Evolutionary conservation across 257 asterid species (phyloP), one percentile per base, ranked within the genome.

Genomic region (Echium plantagineum): DNA sequence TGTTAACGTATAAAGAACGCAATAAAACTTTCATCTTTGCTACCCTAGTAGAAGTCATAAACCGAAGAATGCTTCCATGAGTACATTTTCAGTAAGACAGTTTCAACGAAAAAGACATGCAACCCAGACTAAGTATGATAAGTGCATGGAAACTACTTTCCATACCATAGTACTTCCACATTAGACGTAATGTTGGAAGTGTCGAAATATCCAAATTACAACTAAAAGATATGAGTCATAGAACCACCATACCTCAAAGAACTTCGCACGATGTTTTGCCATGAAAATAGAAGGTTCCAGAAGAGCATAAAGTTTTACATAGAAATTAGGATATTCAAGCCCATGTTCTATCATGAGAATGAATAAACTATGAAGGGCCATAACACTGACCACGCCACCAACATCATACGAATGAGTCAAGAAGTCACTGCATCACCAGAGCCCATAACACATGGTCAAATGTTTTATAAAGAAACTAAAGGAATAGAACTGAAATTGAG

Each of bases 321-420:
- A 91, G 80, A 91, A 91, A 77, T 91, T 78, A 69, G 95, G 94
- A 74, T 91, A 91, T 60, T 91, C 98, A 57, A 91, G 93, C 24
- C 97, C 94, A 64, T 91, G 88, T 75, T 86, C 85, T 60, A 97
- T 91, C 97, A 91, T 86, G 73, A 91, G 87, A 71, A 89, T 68
- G 72, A 58, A 86, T 62, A 91, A 79, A 69, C 98, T 81, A 84
- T 94, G 86, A 57, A 91, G 97, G 59, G 97, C 87, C 98, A 88
- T 88, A 47, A 91, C 96, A 74, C 98, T 91, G 70, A 85, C 80
- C 30, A 91, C 95, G 64, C 98, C 98, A 70, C 98, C 98, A 66
- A 88, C 78, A 76, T 85, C 96, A 75, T 88, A 88, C 31, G 98
- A 91, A 60, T 79, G 83, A 19, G 95, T 88, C 85, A 91, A 82